Conservation (phyloP, 108 stramenopile species). For the Cylindrotheca fusiformis region DNA sequence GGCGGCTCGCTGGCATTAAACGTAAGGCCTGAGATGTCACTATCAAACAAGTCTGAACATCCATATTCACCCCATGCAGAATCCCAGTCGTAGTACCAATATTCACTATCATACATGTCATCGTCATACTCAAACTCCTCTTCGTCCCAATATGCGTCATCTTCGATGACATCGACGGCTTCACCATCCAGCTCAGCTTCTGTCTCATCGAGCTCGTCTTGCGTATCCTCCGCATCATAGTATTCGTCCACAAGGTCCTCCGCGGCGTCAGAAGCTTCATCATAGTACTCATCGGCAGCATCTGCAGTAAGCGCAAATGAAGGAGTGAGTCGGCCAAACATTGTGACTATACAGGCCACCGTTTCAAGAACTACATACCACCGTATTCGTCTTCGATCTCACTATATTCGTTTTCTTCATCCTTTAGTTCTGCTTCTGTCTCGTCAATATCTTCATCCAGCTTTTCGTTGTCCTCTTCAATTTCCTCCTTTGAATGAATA, state of each 20-base stretch:
- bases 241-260: constrained; percentile 17
- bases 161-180: constrained; percentile 3
- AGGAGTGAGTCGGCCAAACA: not conserved
- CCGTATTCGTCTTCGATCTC: constrained; percentile 24
- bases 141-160: constrained; percentile 35
- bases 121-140: constrained; percentile 25
- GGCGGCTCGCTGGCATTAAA: constrained; percentile 22
- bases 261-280: constrained; percentile 9
- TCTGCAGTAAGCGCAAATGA: constrained; percentile 2
- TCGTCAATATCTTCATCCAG: constrained; percentile 10
- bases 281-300: constrained; percentile 3
- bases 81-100: constrained; percentile 51
- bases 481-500: not conserved
- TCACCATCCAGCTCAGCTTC: constrained; percentile 13
- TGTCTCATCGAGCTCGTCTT: constrained; percentile 17
- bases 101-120: constrained; percentile 34
- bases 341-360: not conserved
- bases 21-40: constrained; percentile 7
- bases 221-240: constrained; percentile 10
- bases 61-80: constrained; percentile 48
- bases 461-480: constrained; percentile 17
- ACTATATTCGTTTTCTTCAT: constrained; percentile 13
- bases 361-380: constrained; percentile 4
- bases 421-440: not conserved
- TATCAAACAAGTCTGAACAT: constrained; percentile 48